Percentiles rank a stretch among this genome's conserved stretches.
phyloP scores from a whole-genome alignment of 1,139 yeast genomes.

The Magnusiomyces paraingens region DNA sequence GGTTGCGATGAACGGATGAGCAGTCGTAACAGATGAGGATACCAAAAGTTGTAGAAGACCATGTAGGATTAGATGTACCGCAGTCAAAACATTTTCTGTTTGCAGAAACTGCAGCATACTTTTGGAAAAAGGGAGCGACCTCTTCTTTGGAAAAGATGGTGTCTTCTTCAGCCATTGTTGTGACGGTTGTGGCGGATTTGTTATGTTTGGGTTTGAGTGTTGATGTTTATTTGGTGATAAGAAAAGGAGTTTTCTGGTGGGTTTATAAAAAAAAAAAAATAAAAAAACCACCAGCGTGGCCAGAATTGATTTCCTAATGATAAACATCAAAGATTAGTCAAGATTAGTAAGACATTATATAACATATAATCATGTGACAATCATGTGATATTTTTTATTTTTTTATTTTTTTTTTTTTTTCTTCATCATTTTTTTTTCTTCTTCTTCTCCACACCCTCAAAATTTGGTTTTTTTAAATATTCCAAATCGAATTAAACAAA shows the following conservation, averaged over 20 bases:
- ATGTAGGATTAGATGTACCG: constrained; percentile 91
- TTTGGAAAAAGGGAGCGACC: constrained; percentile 50
- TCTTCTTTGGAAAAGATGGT: constrained; percentile 52
- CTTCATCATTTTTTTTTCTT: too few relatives aligned
- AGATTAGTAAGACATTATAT: too few relatives aligned
- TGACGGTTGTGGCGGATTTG: not conserved
- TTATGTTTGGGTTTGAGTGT: not conserved
- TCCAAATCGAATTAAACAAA: too few relatives aligned
- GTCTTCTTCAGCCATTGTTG: constrained; percentile 37
- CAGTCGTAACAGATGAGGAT: constrained; percentile 94
- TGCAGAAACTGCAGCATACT: constrained; percentile 58
- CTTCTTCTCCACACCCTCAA: too few relatives aligned
- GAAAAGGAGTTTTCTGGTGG: not conserved
- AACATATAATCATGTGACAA: too few relatives aligned
- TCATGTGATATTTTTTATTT: too few relatives aligned
- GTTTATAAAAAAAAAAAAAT: not conserved
- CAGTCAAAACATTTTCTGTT: constrained; percentile 92
- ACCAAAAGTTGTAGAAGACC: constrained; percentile 99
- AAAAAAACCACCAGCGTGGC: not conserved
- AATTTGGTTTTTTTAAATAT: too few relatives aligned
- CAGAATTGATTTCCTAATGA: not conserved
- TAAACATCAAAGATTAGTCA: too few relatives aligned
- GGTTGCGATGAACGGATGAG: constrained; percentile 91
- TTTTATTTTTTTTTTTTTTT: too few relatives aligned
- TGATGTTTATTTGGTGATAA: not conserved